Conservation (phyloP, 1,139 yeast genomes). For the Yamadazyma atmosphaerica region DNA sequence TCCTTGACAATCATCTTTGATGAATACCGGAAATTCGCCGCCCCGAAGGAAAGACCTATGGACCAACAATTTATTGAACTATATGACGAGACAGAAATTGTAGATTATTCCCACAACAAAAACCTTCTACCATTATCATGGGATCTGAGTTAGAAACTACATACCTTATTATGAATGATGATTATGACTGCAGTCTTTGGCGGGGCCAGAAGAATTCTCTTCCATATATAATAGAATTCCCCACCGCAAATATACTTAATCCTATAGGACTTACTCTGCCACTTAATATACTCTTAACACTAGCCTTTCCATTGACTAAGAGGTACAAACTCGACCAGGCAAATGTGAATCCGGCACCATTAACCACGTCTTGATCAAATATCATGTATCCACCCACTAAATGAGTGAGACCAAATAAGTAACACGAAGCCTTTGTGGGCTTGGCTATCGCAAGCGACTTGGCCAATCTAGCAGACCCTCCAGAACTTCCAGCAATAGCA, state of each 20-base stretch:
- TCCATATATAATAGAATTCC: slow-evolving; percentile 69
- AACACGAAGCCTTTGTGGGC: slow-evolving; percentile 41
- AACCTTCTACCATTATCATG: slow-evolving; percentile 70
- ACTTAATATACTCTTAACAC: slow-evolving; percentile 41
- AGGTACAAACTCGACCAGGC: slow-evolving; percentile 86
- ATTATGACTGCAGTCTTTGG: not conserved
- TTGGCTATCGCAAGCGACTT: slow-evolving; percentile 26
- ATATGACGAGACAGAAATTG: slow-evolving; percentile 67
- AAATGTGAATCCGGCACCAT: slow-evolving; percentile 85
- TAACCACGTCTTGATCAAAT: slow-evolving; percentile 73
- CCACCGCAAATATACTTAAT: slow-evolving; percentile 57
- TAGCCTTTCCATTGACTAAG: slow-evolving; percentile 68
- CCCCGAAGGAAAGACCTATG: slow-evolving; percentile 91
- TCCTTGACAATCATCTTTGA: slow-evolving; percentile 90
- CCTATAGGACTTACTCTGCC: slow-evolving; percentile 60
- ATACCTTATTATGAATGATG: not conserved
- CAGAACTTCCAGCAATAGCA: slow-evolving; percentile 24
- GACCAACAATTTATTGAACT: slow-evolving; percentile 94
- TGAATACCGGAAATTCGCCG: slow-evolving; percentile 90
- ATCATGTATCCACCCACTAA: slow-evolving; percentile 83
- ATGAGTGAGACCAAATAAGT: slow-evolving; percentile 64
- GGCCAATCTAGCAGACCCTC: slow-evolving; percentile 30
- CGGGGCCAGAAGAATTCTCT: slow-evolving; percentile 57
- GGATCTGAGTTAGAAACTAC: slow-evolving; percentile 30
- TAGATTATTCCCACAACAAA: slow-evolving; percentile 48